Evolutionary conservation across 768 basidiomycete genomes (phyloP).

Genomic region (Mycena alexandri): DNA sequence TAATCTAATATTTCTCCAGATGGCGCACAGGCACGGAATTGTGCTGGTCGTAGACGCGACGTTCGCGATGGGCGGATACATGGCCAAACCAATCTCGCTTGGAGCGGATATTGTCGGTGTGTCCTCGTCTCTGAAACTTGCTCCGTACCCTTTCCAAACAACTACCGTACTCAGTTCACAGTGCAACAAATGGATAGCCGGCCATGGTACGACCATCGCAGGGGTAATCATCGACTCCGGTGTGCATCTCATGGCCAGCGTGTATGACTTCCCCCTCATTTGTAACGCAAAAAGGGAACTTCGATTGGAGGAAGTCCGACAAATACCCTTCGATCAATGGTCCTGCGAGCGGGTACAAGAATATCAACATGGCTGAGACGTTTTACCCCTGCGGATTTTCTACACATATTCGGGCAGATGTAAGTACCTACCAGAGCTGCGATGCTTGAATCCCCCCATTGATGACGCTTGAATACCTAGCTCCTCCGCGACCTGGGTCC

Average conservation of each 20-base stretch:
- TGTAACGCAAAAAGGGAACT: neutral
- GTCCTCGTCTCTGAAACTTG: neutral
- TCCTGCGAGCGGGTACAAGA: neutral
- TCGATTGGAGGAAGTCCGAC: slow-evolving; percentile 5
- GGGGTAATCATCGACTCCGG: slow-evolving; percentile 68
- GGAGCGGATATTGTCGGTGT: slow-evolving; percentile 86
- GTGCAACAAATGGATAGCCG: slow-evolving; percentile 50
- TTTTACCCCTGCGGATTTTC: neutral
- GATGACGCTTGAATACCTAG: too few relatives aligned
- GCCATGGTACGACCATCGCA: slow-evolving; percentile 57
- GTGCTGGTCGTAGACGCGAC: slow-evolving; percentile 87
- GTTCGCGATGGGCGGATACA: slow-evolving; percentile 80
- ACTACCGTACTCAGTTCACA: neutral
- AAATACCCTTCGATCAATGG: slow-evolving; percentile 5
- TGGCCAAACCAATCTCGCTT: slow-evolving; percentile 75
- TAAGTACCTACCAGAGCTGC: slow-evolving; percentile 54
- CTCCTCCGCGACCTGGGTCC: too few relatives aligned
- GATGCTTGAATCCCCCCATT: too few relatives aligned
- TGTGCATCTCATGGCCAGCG: slow-evolving; percentile 29
- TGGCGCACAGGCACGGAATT: slow-evolving; percentile 80
- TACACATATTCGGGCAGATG: neutral
- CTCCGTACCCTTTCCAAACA: too few relatives aligned
- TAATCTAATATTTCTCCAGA: slow-evolving; percentile 47
- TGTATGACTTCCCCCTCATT: neutral
- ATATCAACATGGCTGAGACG: neutral